Evolutionary conservation across 73 alveolate species (phyloP).

Genomic region (Uronychia setigera): DNA sequence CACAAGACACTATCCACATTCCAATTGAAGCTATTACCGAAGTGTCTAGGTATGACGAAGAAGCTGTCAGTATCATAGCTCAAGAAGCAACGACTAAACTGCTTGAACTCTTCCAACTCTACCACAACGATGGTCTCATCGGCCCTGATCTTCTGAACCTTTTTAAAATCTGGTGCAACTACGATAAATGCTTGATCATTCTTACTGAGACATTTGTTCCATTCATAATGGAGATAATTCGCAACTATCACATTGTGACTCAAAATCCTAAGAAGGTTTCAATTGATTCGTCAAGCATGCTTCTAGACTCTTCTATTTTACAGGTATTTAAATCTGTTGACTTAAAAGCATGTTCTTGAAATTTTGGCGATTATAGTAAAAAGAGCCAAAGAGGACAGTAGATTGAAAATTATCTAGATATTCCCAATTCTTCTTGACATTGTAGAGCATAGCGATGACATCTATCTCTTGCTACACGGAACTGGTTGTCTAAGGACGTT

Average conservation of each 20-base stretch:
- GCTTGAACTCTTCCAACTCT: slow-evolving; percentile 65
- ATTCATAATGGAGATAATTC: slow-evolving; percentile 76
- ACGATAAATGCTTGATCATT: slow-evolving; percentile 57
- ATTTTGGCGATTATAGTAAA: slow-evolving; percentile 44
- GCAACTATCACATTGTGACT: slow-evolving; percentile 3
- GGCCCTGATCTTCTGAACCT: slow-evolving; percentile 78
- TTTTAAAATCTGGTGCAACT: slow-evolving; percentile 87
- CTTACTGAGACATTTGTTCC: slow-evolving; percentile 81
- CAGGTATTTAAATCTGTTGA: background rate
- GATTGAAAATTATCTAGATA: slow-evolving; percentile 41
- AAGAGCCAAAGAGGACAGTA: slow-evolving; percentile 44
- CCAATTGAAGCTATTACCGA: slow-evolving; percentile 83
- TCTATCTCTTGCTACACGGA: slow-evolving; percentile 58
- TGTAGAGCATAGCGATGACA: slow-evolving; percentile 59
- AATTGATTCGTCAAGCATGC: slow-evolving; percentile 53
- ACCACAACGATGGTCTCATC: slow-evolving; percentile 71
- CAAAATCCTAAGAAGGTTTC: background rate
- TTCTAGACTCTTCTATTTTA: slow-evolving; percentile 42
- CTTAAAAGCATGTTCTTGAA: slow-evolving; percentile 56
- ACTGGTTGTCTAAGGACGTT: slow-evolving; percentile 81
- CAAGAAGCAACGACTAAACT: slow-evolving; percentile 72
- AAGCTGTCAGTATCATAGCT: slow-evolving; percentile 70
- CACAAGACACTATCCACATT: slow-evolving; percentile 80
- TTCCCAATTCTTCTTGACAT: slow-evolving; percentile 55
- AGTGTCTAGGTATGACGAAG: slow-evolving; percentile 67